phyloP scores from a whole-genome alignment of 2,329 filamentous ascomycete genomes.

The Penicillium crustosum region DNA sequence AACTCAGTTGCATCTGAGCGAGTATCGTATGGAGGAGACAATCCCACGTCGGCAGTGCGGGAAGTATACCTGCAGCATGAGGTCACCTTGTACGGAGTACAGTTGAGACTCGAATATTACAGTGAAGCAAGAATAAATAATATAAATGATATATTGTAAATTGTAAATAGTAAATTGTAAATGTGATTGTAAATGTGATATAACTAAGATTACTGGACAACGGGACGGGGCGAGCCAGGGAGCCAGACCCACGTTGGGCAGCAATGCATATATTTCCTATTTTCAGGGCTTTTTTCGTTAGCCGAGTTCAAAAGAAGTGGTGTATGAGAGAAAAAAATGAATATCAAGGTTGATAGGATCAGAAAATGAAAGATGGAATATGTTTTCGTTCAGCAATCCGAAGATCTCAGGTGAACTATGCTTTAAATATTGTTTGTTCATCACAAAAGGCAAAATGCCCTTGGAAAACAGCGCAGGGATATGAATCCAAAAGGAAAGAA shows the following conservation, averaged over 20 bases:
- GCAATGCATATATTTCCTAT: slow-evolving; percentile 28
- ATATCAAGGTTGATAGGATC: slow-evolving; percentile 21
- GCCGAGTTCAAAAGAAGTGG: slow-evolving; percentile 8
- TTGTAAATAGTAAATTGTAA: background rate
- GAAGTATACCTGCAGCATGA: slow-evolving; percentile 7
- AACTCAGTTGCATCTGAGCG: background rate
- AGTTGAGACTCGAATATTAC: background rate
- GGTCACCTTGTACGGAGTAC: background rate
- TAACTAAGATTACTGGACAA: slow-evolving; percentile 7
- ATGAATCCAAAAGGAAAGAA: too few relatives aligned
- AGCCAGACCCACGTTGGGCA: slow-evolving; percentile 36
- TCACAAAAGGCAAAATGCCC: slow-evolving; percentile 27
- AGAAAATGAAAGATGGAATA: slow-evolving; percentile 43
- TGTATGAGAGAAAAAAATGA: slow-evolving; percentile 10
- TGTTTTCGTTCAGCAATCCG: slow-evolving; percentile 43
- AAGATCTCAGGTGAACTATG: slow-evolving; percentile 48
- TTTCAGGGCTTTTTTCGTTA: slow-evolving; percentile 14
- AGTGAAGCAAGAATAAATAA: background rate
- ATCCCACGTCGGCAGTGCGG: slow-evolving; percentile 20
- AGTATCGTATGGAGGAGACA: slow-evolving; percentile 17
- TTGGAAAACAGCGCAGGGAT: background rate
- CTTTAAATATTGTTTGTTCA: slow-evolving; percentile 39
- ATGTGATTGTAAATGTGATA: background rate
- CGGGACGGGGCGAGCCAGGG: slow-evolving; percentile 23
- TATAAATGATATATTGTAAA: background rate